Percentiles rank a stretch among this genome's conserved stretches.
These are phyloP conservation scores for Boletus rex-veris DNA, from an alignment of 768 basidiomycete species.

Conservation along the genomic window DNA sequence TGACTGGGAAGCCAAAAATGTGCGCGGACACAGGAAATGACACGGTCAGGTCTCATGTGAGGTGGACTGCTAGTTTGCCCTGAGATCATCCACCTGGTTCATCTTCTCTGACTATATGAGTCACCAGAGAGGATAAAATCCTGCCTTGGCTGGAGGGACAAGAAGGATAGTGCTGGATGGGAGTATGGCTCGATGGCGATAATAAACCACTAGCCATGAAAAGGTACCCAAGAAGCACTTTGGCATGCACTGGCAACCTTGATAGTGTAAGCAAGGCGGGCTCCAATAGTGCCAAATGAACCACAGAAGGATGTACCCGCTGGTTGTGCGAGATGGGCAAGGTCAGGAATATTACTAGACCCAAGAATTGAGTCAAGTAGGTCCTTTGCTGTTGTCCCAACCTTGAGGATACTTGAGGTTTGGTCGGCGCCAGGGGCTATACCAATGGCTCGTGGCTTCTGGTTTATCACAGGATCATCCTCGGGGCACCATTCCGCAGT, in stretches of 20 bases:
- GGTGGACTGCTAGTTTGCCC: too few relatives aligned
- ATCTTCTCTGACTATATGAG: neutral
- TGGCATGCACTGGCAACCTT: conserved; percentile 16
- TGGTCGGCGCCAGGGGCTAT: conserved; percentile 28
- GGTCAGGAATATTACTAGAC: conserved; percentile 3
- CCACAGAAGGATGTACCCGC: conserved; percentile 24
- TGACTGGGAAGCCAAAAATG: neutral
- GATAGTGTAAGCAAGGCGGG: conserved; percentile 21
- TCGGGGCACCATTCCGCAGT: conserved; percentile 28
- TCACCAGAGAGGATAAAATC: neutral
- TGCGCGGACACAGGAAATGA: too few relatives aligned
- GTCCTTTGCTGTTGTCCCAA: conserved; percentile 23
- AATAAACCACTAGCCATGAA: conserved; percentile 12
- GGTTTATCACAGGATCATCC: conserved; percentile 31
- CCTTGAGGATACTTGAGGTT: neutral
- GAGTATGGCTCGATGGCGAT: neutral
- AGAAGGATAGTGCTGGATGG: neutral
- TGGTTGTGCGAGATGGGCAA: conserved; percentile 7
- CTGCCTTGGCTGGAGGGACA: neutral
- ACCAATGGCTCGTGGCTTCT: conserved; percentile 24
- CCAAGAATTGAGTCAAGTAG: conserved; percentile 28
- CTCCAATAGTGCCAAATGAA: conserved; percentile 23
- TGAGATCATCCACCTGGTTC: neutral
- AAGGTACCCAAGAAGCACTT: conserved; percentile 19
- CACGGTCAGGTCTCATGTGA: too few relatives aligned